phyloP scores from a whole-genome alignment of 2,329 filamentous ascomycete genomes.

The Coniella lustricola region DNA sequence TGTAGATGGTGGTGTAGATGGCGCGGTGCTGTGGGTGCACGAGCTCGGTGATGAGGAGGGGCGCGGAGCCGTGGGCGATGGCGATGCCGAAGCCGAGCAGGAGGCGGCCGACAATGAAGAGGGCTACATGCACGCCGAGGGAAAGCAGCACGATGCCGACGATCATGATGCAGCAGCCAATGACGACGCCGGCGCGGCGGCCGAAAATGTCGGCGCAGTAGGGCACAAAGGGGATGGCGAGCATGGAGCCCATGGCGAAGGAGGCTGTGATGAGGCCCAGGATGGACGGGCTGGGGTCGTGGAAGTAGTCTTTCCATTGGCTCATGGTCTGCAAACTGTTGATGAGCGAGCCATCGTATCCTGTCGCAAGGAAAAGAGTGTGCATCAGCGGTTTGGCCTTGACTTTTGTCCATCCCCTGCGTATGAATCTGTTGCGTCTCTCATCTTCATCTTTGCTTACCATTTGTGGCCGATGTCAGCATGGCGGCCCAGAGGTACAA shows the following conservation, averaged over 20 bases:
- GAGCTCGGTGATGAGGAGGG: constrained; percentile 28
- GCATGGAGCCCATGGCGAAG: constrained; percentile 38
- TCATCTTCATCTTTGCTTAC: constrained; percentile 16
- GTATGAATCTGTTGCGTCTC: too few relatives aligned
- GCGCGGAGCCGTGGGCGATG: constrained; percentile 18
- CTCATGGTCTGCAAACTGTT: constrained; percentile 38
- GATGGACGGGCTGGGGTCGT: constrained; percentile 25
- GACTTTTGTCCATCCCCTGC: too few relatives aligned
- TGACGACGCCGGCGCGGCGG: constrained; percentile 36
- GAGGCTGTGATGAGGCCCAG: constrained; percentile 37
- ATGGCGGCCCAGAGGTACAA: constrained; percentile 28
- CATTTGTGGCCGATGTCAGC: constrained; percentile 29
- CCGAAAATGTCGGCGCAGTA: constrained; percentile 39
- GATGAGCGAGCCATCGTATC: constrained; percentile 38
- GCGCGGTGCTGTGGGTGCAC: constrained; percentile 31
- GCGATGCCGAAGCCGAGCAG: constrained; percentile 28
- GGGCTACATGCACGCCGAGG: constrained; percentile 28
- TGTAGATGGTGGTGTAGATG: constrained; percentile 26
- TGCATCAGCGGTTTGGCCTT: too few relatives aligned
- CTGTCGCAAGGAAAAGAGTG: too few relatives aligned
- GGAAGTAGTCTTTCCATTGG: constrained; percentile 33
- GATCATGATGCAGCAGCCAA: constrained; percentile 35
- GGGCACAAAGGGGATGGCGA: constrained; percentile 37
- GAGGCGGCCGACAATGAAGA: constrained; percentile 34
- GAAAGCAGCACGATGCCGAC: constrained; percentile 33